A percentile compares a stretch with the other conserved stretches of the same genome.
phyloP scores from a whole-genome alignment of 208 protist genomes.

The Leishmania martiniquensis region DNA sequence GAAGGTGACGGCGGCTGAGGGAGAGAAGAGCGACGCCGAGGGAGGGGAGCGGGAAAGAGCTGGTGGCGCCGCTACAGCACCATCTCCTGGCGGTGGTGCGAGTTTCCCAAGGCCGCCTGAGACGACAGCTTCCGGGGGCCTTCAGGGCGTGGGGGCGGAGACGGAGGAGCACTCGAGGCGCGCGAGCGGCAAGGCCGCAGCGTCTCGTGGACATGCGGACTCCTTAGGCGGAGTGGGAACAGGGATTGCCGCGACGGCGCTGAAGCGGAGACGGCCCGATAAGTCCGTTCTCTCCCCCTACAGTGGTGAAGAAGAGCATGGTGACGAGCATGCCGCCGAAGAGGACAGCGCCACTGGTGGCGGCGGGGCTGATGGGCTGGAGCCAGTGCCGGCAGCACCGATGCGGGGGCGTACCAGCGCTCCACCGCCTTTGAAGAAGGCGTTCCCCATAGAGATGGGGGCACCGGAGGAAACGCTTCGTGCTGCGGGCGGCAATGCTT shows the following conservation, averaged over 20 bases:
- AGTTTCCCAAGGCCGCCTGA: not conserved
- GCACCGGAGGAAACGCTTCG: not conserved
- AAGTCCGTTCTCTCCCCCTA: not conserved
- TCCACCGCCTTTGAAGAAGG: not conserved
- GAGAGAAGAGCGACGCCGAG: not conserved
- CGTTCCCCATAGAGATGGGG: not conserved
- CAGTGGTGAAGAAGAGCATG: not conserved
- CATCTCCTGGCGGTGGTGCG: not conserved
- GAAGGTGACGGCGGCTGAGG: not conserved
- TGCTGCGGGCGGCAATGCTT: not conserved
- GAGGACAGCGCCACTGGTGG: not conserved
- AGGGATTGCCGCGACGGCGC: not conserved
- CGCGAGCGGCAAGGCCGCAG: not conserved
- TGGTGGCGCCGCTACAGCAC: slow-evolving; percentile 2
- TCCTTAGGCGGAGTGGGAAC: not conserved
- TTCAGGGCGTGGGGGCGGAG: not conserved
- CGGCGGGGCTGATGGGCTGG: not conserved
- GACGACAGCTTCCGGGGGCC: not conserved
- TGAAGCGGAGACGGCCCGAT: not conserved
- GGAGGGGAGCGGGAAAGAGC: not conserved
- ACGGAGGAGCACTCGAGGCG: not conserved
- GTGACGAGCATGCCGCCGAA: not conserved
- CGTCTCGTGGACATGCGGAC: not conserved
- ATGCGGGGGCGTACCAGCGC: not conserved
- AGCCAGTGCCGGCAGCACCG: not conserved